A percentile compares a stretch with the other conserved stretches of the same genome.
phyloP scores from a whole-genome alignment of 202 grass and related monocot genomes.

The Carex arenaria region DNA sequence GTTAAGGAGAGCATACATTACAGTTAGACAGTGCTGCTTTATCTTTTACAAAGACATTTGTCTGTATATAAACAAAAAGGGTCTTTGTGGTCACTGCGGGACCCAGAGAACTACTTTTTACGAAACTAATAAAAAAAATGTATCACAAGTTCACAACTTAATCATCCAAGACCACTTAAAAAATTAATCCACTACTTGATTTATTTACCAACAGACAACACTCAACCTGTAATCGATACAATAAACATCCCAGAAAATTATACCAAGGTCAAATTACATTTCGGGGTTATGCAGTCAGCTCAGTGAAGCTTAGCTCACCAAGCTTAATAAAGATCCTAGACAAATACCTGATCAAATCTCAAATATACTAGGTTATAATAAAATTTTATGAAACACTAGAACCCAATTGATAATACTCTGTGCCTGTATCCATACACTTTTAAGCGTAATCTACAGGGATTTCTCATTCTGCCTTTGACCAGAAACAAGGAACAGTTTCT shows the following conservation, averaged over 20 bases:
- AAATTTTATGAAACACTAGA: constrained; percentile 1
- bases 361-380: constrained; percentile 17
- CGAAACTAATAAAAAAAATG: neutral
- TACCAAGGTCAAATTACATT: neutral
- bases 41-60: neutral
- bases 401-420: constrained; percentile 11
- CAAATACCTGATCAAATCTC: constrained; percentile 21
- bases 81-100: too few relatives aligned
- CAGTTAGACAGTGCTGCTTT: neutral
- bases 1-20: neutral
- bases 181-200: neutral
- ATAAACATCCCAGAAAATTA: constrained; percentile 9
- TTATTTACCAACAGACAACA: neutral
- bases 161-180: neutral
- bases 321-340: constrained; percentile 10
- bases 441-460: neutral
- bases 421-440: constrained; percentile 4
- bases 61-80: neutral
- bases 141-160: neutral
- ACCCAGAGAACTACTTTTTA: neutral
- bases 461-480: neutral
- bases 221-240: neutral
- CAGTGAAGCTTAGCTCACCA: constrained; percentile 6
- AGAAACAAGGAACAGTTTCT: constrained; percentile 3
- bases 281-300: neutral